Evolutionary conservation across 176 grass and related monocot species (phyloP).

Genomic region (Miscanthus lutarioriparius): DNA sequence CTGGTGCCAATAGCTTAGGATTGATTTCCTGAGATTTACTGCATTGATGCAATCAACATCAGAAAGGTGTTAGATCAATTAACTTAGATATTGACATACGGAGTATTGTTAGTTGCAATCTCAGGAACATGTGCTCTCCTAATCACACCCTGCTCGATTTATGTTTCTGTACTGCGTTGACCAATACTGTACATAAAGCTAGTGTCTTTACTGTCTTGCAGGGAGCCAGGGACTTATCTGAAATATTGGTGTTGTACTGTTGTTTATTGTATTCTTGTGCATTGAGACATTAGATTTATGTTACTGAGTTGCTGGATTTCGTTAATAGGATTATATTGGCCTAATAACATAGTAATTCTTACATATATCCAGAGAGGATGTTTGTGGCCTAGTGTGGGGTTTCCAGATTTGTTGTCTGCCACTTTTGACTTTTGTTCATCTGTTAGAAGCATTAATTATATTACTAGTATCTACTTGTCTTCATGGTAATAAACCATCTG

Average conservation of each 20-base stretch:
- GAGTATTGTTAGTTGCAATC: background rate
- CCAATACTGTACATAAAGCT: background rate
- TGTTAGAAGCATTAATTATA: background rate
- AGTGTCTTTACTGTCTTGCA: background rate
- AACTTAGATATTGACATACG: background rate
- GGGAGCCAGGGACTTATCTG: background rate
- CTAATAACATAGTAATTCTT: background rate
- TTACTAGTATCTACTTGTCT: background rate
- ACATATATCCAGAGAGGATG: background rate
- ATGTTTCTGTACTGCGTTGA: background rate
- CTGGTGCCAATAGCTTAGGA: background rate
- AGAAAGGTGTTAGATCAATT: background rate
- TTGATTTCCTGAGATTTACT: background rate
- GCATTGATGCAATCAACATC: background rate
- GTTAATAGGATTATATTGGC: background rate
- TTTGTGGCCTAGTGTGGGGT: background rate
- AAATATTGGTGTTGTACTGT: background rate
- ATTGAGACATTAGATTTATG: background rate
- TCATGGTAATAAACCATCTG: background rate
- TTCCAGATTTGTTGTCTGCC: background rate
- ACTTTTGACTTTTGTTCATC: background rate
- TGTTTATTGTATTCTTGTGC: background rate
- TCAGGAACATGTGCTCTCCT: background rate
- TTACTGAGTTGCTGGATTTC: background rate
- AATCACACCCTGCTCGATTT: background rate